These are phyloP conservation scores for Boletellus ananiceps DNA, from an alignment of 768 basidiomycete species.

Conservation along the genomic window DNA sequence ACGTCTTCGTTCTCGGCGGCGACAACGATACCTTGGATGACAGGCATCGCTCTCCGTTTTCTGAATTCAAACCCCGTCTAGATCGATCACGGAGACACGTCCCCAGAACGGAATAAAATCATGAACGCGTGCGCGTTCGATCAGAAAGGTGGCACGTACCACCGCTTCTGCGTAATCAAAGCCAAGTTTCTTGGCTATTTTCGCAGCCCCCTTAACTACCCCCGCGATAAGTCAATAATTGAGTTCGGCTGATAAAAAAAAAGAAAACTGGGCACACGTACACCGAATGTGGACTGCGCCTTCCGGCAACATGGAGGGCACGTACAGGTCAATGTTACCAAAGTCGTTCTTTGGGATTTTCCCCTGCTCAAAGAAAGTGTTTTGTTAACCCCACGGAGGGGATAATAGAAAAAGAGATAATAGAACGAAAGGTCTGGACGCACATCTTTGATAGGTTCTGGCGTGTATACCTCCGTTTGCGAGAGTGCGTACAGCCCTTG, in stretches of 20 bases:
- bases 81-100: slow-evolving; percentile 5
- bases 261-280: slow-evolving; percentile 39
- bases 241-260: slow-evolving; percentile 7
- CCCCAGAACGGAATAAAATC: background rate
- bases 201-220: slow-evolving; percentile 79
- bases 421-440: slow-evolving; percentile 48
- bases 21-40: slow-evolving; percentile 82
- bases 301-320: slow-evolving; percentile 87
- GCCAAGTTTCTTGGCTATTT: slow-evolving; percentile 81
- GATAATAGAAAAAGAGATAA: slow-evolving; percentile 3
- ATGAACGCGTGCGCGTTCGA: background rate
- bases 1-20: slow-evolving; percentile 73
- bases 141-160: slow-evolving; percentile 47
- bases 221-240: slow-evolving; percentile 10
- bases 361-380: slow-evolving; percentile 50
- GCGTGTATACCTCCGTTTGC: slow-evolving; percentile 80
- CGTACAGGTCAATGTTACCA: slow-evolving; percentile 95
- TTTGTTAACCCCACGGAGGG: slow-evolving; percentile 2
- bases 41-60: slow-evolving; percentile 82
- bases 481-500: slow-evolving; percentile 82
- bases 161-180: slow-evolving; percentile 95
- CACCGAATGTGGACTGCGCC: slow-evolving; percentile 91
- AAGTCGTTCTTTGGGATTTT: slow-evolving; percentile 92
- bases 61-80: slow-evolving; percentile 97
- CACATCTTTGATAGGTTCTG: slow-evolving; percentile 82